phyloP scores from a whole-genome alignment of 2,329 filamentous ascomycete genomes.

The Colletotrichum acutatum region DNA sequence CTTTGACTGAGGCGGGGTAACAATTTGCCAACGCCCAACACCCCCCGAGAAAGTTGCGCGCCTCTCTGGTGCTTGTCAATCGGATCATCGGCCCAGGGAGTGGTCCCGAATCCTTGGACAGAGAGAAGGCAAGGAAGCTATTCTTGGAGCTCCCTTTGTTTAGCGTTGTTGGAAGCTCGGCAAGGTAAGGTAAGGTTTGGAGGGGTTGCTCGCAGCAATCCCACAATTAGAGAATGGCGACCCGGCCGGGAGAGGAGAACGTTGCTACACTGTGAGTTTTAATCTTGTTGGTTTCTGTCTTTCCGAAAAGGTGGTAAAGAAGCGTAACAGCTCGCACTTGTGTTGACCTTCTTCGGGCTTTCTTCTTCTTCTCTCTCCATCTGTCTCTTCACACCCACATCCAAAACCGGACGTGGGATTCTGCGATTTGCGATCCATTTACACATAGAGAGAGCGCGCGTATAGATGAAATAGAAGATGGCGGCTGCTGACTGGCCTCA shows the following conservation, averaged over 20 bases:
- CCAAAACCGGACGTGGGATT: neutral
- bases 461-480: neutral
- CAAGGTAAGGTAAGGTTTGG: neutral
- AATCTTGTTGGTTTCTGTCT: neutral
- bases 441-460: neutral
- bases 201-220: neutral
- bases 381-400: neutral
- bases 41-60: neutral
- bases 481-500: conserved; percentile 43
- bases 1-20: conserved; percentile 34
- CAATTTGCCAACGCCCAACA: neutral
- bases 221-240: conserved; percentile 51
- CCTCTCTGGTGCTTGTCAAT: conserved; percentile 12
- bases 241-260: conserved; percentile 60
- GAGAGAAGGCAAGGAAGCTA: neutral
- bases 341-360: neutral
- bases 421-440: neutral
- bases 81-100: neutral
- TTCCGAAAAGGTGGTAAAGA: neutral
- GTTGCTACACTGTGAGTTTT: conserved; percentile 62
- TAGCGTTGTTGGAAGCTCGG: neutral
- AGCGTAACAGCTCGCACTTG: neutral
- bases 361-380: neutral
- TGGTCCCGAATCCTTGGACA: neutral
- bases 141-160: conserved; percentile 6